Percentiles rank a stretch among this genome's conserved stretches.
Evolutionary conservation across 148 eudicot species (phyloP).

Genomic region (Rhododendron williamsianum): DNA sequence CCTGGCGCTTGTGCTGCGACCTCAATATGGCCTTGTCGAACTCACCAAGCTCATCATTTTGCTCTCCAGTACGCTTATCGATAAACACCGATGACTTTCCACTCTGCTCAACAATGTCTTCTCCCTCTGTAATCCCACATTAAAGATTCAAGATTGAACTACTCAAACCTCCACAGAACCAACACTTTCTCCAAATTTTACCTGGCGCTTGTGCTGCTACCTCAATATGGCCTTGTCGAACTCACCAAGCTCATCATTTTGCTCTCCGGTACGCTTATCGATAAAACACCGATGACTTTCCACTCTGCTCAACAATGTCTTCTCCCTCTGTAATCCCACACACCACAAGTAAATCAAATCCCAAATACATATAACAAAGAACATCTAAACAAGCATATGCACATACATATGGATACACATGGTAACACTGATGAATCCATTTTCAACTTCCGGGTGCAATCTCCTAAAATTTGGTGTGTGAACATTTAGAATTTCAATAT

Average conservation of each 20-base stretch:
- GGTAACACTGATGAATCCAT: neutral
- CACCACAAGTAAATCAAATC: slow-evolving; percentile 8
- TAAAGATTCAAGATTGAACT: too few relatives aligned
- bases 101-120: too few relatives aligned
- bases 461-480: neutral
- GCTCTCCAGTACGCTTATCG: slow-evolving; percentile 60
- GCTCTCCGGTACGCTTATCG: slow-evolving; percentile 33
- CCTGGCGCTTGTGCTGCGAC: slow-evolving; percentile 88
- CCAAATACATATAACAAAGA: neutral
- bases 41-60: slow-evolving; percentile 64
- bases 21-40: slow-evolving; percentile 86
- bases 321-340: slow-evolving; percentile 58
- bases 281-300: slow-evolving; percentile 68
- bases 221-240: too few relatives aligned
- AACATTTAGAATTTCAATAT: too few relatives aligned
- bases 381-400: neutral
- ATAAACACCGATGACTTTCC: too few relatives aligned
- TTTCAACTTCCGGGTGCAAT: neutral
- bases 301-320: slow-evolving; percentile 75
- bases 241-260: too few relatives aligned
- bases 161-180: too few relatives aligned
- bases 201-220: too few relatives aligned
- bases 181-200: too few relatives aligned
- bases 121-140: too few relatives aligned
- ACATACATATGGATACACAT: neutral